Percentiles rank a stretch among this genome's conserved stretches.
These are phyloP conservation scores for Retiboletus fuscus DNA, from an alignment of 1,284 basidiomycete genomes.

Conservation along the genomic window DNA sequence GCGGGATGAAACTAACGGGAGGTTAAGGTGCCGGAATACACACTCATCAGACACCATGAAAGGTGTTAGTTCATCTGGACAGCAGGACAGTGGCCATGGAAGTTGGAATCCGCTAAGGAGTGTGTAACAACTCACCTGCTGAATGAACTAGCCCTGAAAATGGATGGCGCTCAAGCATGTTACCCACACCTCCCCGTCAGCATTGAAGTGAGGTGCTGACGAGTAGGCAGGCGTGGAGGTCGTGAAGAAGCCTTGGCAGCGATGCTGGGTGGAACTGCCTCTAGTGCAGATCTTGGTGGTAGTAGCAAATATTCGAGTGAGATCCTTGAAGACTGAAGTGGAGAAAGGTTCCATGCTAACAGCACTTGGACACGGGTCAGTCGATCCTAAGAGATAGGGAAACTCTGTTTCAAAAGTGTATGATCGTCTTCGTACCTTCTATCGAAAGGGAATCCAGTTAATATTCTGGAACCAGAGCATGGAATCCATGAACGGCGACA, in stretches of 20 bases:
- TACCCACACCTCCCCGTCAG: too few relatives aligned
- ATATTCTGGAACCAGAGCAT: constrained; percentile 71
- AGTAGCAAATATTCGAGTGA: constrained; percentile 71
- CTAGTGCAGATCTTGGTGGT: constrained; percentile 74
- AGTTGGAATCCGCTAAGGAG: too few relatives aligned
- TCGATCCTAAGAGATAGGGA: constrained; percentile 73
- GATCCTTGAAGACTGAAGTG: constrained; percentile 71
- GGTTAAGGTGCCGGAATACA: too few relatives aligned
- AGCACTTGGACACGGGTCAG: constrained; percentile 70
- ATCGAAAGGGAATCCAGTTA: constrained; percentile 73
- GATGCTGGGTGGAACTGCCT: constrained; percentile 70
- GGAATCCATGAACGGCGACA: constrained; percentile 65
- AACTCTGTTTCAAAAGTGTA: constrained; percentile 68
- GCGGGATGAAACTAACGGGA: too few relatives aligned
- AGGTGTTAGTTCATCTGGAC: too few relatives aligned
- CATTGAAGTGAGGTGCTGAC: too few relatives aligned
- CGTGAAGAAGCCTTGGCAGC: constrained; percentile 69
- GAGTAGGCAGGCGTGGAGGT: too few relatives aligned
- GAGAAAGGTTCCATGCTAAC: constrained; percentile 72
- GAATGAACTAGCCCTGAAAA: too few relatives aligned
- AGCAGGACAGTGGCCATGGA: too few relatives aligned
- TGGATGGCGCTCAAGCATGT: too few relatives aligned
- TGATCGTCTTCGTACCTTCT: constrained; percentile 59
- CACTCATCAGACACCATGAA: too few relatives aligned
- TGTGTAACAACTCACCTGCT: too few relatives aligned